phyloP scores from a whole-genome alignment of 1,284 basidiomycete genomes.

The Cystobasidium pallidum region DNA sequence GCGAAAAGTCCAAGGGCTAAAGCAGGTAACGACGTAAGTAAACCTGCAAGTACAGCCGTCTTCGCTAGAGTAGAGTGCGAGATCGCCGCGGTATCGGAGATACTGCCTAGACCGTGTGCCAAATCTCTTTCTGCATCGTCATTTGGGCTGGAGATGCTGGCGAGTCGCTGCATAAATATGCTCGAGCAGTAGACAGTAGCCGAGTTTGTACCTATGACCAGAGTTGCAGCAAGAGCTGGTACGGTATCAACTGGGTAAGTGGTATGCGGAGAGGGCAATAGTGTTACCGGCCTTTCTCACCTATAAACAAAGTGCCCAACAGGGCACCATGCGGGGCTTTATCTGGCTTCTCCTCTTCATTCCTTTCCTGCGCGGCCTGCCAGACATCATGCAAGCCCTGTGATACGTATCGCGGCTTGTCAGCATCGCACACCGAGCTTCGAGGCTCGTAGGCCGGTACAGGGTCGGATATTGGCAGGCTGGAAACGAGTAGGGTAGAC shows the following conservation, averaged over 20 bases:
- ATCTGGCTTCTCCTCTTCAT: not conserved
- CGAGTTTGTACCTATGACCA: not conserved
- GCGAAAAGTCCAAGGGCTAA: not conserved
- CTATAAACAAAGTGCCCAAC: not conserved
- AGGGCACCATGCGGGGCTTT: not conserved
- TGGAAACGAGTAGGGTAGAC: not conserved
- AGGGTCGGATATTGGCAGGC: slow-evolving; percentile 9
- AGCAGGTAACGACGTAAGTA: slow-evolving; percentile 7
- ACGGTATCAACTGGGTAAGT: not conserved
- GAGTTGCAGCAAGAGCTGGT: not conserved
- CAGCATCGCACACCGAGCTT: not conserved
- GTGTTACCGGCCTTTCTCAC: too few relatives aligned
- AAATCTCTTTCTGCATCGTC: not conserved
- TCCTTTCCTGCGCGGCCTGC: slow-evolving; percentile 3
- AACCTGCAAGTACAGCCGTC: slow-evolving; percentile 10
- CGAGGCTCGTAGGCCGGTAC: slow-evolving; percentile 21
- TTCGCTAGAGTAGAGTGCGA: not conserved
- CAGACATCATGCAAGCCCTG: slow-evolving; percentile 6
- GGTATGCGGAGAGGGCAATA: not conserved
- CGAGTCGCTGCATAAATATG: not conserved
- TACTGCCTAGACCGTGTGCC: not conserved
- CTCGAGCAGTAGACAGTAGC: not conserved
- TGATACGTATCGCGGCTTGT: slow-evolving; percentile 15
- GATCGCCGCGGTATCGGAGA: not conserved
- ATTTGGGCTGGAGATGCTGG: not conserved